These are phyloP conservation scores for Phalaenopsis hybrid DNA, from an alignment of 116 monocot species.

Conservation along the genomic window DNA sequence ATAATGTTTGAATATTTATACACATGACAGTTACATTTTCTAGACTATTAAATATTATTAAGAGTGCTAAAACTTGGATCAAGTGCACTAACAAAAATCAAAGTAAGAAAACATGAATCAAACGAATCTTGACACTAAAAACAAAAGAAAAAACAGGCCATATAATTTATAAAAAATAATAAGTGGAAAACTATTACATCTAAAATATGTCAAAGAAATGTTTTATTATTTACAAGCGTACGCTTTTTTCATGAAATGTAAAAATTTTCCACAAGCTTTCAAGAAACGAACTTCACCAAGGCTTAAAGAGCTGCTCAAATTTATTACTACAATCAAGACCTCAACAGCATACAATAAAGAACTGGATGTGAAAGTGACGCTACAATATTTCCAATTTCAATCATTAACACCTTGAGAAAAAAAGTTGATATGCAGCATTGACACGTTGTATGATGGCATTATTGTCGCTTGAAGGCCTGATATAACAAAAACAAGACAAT, in stretches of 20 bases:
- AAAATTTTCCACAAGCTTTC: background rate
- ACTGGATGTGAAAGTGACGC: background rate
- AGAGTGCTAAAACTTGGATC: too few relatives aligned
- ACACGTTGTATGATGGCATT: background rate
- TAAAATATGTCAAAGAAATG: too few relatives aligned
- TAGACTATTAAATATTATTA: too few relatives aligned
- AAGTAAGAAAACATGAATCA: too few relatives aligned
- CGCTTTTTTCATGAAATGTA: background rate
- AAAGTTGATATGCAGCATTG: background rate
- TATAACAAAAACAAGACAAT: background rate
- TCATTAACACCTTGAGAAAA: background rate
- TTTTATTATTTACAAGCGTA: too few relatives aligned
- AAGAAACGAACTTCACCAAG: background rate
- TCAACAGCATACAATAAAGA: background rate
- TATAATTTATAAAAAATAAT: too few relatives aligned
- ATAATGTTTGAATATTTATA: too few relatives aligned
- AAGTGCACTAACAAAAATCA: too few relatives aligned
- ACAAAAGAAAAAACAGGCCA: too few relatives aligned
- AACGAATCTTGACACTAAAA: too few relatives aligned
- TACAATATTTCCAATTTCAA: background rate
- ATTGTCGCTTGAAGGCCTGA: conserved; percentile 28
- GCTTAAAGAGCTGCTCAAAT: background rate
- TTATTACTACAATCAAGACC: background rate
- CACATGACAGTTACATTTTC: too few relatives aligned
- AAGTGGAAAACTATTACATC: too few relatives aligned